Base-by-base conservation (phyloP, 2,329 filamentous ascomycete genomes). In the Cordyceps cicadae region DNA sequence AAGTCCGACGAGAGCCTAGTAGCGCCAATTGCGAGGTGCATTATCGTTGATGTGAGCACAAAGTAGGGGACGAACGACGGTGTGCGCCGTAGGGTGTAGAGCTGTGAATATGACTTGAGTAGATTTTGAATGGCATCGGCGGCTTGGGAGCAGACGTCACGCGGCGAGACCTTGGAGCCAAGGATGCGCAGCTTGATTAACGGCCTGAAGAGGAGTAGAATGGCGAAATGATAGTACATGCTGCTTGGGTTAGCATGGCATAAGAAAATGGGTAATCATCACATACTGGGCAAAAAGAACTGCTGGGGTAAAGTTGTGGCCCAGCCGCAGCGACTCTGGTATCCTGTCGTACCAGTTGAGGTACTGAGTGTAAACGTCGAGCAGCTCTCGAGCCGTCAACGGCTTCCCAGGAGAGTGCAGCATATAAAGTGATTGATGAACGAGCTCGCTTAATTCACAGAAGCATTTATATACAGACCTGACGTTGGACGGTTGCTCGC, bases 261-360 rank as follows among this genome's bases (percentile, higher is more conserved):
- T 14, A 3, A 1, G 8, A 1, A 17, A 9, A 45, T 1, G 4
- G 11, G 9, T 8, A 26, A 14, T 29, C 15, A 39, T 8, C 3
- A 34, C 88, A 77, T 76, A 90, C 88, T 91, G 88, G 43, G 88
- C 81, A 63, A 89, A 87, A 21, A 92, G 74, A 41, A 90, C 87
- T 51, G 89, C 85, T 12, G 88, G 87, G 3, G 87, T 87, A 57
- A 88, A 88, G 65, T 87, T 88, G 62, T 87, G 81, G 2, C 85
- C 84, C 3, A 90, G 71, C 24, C 81, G 77, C 54, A 91, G 75
- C 2, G 83, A 80, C 62, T 83, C 79, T 0, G 88, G 88, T 62
- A 92, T 81, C 29, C 75, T 77, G 61, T 84, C 82, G 69, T 90
- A 90, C 88, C 88, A 92, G 57, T 84, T 81, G 17, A 89, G 77